Evolutionary conservation across 2,329 filamentous ascomycete species (phyloP).

Genomic region (Westerdykella aurantiaca): DNA sequence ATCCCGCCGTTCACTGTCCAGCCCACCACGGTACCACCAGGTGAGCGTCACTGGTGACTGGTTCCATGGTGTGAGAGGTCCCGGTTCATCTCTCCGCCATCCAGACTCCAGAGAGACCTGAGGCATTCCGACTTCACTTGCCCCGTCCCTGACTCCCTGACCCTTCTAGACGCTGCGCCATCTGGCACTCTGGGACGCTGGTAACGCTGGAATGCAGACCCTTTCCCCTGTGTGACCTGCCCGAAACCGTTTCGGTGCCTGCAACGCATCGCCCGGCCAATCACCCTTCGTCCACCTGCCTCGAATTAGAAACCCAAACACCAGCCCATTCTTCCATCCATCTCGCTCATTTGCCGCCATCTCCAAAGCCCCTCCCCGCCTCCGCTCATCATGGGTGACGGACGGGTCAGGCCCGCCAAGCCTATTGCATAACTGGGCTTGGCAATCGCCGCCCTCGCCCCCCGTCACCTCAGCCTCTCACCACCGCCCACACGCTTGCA

Average conservation of each 20-base stretch:
- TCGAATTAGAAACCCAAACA: constrained; percentile 4
- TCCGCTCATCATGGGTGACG: constrained; percentile 2
- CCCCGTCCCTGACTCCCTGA: too few species aligned
- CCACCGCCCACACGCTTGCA: too few species aligned
- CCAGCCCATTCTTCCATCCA: not conserved
- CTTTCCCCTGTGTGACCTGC: constrained; percentile 2
- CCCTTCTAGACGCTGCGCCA: constrained; percentile 2
- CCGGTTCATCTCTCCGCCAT: too few species aligned
- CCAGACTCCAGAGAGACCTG: not conserved
- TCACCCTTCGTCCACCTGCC: not conserved
- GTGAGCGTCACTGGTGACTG: too few species aligned
- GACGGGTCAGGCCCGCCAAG: too few species aligned
- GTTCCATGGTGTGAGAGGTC: too few species aligned
- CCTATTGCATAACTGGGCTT: too few species aligned
- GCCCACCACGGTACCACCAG: too few species aligned
- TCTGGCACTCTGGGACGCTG: constrained; percentile 5
- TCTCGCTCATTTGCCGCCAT: not conserved
- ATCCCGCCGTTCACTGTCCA: too few species aligned
- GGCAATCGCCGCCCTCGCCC: too few species aligned
- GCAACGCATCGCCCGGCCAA: not conserved
- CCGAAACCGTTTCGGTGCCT: constrained; percentile 1
- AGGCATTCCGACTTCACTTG: too few species aligned
- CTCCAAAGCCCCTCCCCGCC: not conserved
- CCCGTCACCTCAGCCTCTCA: too few species aligned
- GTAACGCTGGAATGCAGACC: not conserved